Base-by-base conservation (phyloP, 176 grass and related monocot genomes). In the Tillandsia leiboldiana region DNA sequence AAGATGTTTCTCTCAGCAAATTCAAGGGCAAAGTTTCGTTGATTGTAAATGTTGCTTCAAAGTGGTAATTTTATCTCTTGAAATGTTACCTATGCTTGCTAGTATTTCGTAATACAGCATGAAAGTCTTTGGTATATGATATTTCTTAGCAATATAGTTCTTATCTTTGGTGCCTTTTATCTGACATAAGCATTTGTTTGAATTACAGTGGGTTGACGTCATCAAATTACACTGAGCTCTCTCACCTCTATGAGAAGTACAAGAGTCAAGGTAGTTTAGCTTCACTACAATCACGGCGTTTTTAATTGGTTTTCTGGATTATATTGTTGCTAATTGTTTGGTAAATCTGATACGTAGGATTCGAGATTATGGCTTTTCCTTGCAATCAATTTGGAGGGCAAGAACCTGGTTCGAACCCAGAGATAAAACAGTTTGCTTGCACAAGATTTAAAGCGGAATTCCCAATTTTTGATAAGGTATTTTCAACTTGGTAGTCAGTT, bases 371-470 rank as follows among this genome's bases (percentile, higher is more conserved):
- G 59, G 90, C 94, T 20, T 99, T 99, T 69, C 94, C 94, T 49
- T 99, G 90, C 87, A 99, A 99, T 81, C 94, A 99, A 74, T 99
- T 99, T 86, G 94, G 94, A 42, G 85, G 80, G 56, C 94, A 99
- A 84, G 94, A 99, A 78, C 94, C 94, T 77, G 94, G 90, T 75
- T 88, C 90, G 42, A 99, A 99, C 70, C 49, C 84, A 14, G 89
- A 99, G 71, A 99, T 99, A 72, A 99, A 99, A 42, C 86, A 99
- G 56, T 99, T 99, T 79, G 94, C 94, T 47, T 99, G 94, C 72
- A 99, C 94, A 73, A 93, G 94, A 73, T 99, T 90, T 63, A 99
- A 99, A 93, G 90, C 94, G 72, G 94, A 93, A 81, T 99, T 93
- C 73, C 94, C 94, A 64, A 99, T 99, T 77, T 99, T 93, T 69